Evolutionary conservation across 106 monocot genomes (phyloP), one percentile per base, ranked within the genome.

Genomic region (Iris macrosiphon): DNA sequence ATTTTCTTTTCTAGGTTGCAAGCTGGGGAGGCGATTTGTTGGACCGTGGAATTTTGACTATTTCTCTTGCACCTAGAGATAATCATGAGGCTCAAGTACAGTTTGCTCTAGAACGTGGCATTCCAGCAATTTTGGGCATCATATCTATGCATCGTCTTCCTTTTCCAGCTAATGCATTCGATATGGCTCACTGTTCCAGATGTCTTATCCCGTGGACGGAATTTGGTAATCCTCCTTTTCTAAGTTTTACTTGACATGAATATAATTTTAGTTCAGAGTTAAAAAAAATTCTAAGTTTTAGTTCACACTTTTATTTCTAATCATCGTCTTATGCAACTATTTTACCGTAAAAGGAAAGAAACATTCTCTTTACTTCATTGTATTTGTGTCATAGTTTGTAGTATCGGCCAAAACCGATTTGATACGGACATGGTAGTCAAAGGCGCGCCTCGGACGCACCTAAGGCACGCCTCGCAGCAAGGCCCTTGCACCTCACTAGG

Each of bases 41-140:
- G 61, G 76, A 68, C 28, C 72, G 83, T 46, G 81, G 81, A 40
- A 84, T 89, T 51, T 55, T 89, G 26, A 72, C 83, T 29, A 45
- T 89, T 58, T 89, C 83, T 54, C 79, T 89, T 58, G 89, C 89
- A 47, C 89, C 89, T 10, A 77, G 89, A 71, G 89, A 89, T 61
- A 84, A 89, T 72, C 89, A 84, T 55, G 89, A 89, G 64, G 89
- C 89, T 64, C 89, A 89, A 77, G 89, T 89, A 37, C 89, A 89
- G 60, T 89, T 89, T 71, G 89, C 83, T 14, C 77, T 89, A 44
- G 89, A 89, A 53, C 83, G 84, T 61, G 89, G 84, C 11, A 89
- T 89, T 63, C 89, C 89, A 46, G 89, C 89, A 48, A 84, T 89
- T 52, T 55, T 89, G 59, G 89, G 89, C 20, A 80, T 89, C 25